Evolutionary conservation across 495 filamentous ascomycete genomes (phyloP).

Genomic region (Parachaetomium inaequale): DNA sequence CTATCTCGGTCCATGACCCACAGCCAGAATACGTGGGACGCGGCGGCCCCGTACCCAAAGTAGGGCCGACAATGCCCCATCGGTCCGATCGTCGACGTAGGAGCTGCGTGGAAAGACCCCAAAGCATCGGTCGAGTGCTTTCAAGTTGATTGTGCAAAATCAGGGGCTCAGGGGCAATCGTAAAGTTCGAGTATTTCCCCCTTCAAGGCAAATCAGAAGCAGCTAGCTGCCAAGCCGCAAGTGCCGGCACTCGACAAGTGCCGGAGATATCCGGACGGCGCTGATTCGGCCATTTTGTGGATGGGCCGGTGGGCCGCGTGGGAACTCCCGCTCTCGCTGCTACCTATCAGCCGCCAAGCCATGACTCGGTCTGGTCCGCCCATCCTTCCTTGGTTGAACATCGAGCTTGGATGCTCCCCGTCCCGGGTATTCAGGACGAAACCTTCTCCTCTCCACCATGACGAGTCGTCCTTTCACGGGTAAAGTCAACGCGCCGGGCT

Average conservation of each 20-base stretch:
- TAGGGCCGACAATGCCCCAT: background rate
- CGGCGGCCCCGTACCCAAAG: background rate
- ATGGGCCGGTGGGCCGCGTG: slow-evolving; percentile 17
- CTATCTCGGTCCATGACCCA: background rate
- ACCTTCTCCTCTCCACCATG: background rate
- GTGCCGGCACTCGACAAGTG: slow-evolving; percentile 1
- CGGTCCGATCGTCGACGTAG: background rate
- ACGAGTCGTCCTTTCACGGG: background rate
- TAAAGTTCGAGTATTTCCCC: background rate
- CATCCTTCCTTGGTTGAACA: background rate
- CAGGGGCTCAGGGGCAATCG: background rate
- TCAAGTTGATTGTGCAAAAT: background rate
- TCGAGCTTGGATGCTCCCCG: background rate
- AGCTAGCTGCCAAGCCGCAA: background rate
- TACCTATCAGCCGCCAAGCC: slow-evolving; percentile 7
- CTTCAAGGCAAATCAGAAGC: background rate
- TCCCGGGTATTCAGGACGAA: background rate
- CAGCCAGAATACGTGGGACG: background rate
- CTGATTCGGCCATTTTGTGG: slow-evolving; percentile 26
- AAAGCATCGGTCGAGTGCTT: background rate
- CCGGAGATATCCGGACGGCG: slow-evolving; percentile 1
- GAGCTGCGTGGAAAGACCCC: background rate
- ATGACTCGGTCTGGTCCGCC: slow-evolving; percentile 18
- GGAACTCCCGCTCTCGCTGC: background rate
- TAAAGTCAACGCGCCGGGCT: background rate